These are phyloP conservation scores for Sclerotinia nivalis DNA, from an alignment of 2,329 filamentous ascomycete species.

Conservation along the genomic window DNA sequence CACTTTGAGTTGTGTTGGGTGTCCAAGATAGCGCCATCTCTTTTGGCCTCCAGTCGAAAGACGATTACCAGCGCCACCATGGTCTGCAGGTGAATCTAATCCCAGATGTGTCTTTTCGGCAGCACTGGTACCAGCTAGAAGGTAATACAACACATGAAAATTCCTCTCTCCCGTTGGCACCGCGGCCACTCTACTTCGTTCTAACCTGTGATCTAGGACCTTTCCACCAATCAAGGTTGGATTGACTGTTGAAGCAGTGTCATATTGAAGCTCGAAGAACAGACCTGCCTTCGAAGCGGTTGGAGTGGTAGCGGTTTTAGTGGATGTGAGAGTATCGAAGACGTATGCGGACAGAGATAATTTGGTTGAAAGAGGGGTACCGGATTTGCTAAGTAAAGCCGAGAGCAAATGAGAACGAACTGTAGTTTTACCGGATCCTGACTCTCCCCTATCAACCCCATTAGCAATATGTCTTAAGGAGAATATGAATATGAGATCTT, in stretches of 20 bases:
- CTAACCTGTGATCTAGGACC: slow-evolving; percentile 87
- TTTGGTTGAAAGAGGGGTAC: slow-evolving; percentile 90
- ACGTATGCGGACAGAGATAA: slow-evolving; percentile 91
- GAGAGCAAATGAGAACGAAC: slow-evolving; percentile 86
- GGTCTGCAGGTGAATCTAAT: slow-evolving; percentile 46
- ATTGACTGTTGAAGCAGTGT: slow-evolving; percentile 79
- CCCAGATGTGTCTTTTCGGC: slow-evolving; percentile 87
- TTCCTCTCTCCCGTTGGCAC: slow-evolving; percentile 96
- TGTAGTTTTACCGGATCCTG: slow-evolving; percentile 93
- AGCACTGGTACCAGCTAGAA: slow-evolving; percentile 85
- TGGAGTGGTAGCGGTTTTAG: slow-evolving; percentile 92
- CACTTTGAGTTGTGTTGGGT: slow-evolving; percentile 94
- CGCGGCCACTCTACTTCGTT: slow-evolving; percentile 85
- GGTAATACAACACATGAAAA: slow-evolving; percentile 94
- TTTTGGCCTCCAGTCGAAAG: slow-evolving; percentile 59
- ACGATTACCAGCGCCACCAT: slow-evolving; percentile 47
- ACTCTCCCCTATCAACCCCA: slow-evolving; percentile 71
- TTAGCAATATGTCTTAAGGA: slow-evolving; percentile 21
- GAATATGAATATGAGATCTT: not conserved
- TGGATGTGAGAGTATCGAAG: slow-evolving; percentile 94
- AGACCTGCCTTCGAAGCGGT: slow-evolving; percentile 94
- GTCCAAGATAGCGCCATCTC: slow-evolving; percentile 93
- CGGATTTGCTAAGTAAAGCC: slow-evolving; percentile 82
- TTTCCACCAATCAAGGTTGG: slow-evolving; percentile 93
- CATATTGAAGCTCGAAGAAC: slow-evolving; percentile 95